Conservation (phyloP, 2,329 filamentous ascomycete genomes). For the Aspergillus ruber region DNA sequence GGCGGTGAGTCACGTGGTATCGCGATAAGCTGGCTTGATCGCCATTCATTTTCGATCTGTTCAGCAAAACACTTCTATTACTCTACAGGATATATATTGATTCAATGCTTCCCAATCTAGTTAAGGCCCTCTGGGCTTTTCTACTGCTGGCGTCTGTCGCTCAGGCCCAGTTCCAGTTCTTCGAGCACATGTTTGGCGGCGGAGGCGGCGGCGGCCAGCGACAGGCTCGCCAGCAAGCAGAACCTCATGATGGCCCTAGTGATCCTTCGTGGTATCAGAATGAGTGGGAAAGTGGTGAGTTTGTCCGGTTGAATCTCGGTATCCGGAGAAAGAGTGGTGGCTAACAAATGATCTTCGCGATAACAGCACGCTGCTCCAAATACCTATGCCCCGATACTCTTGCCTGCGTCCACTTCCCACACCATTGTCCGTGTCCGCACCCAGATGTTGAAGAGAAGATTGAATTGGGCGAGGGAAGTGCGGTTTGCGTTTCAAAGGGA, state of each 20-base stretch:
- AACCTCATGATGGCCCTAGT: conserved; percentile 70
- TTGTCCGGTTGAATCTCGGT: not conserved
- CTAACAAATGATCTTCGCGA: conserved; percentile 10
- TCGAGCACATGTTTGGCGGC: conserved; percentile 90
- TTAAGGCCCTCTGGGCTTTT: conserved; percentile 37
- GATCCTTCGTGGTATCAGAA: conserved; percentile 75
- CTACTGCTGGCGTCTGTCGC: conserved; percentile 55
- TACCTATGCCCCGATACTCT: conserved; percentile 94
- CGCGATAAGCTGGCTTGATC: conserved; percentile 26
- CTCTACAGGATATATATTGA: not conserved
- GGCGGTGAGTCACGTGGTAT: conserved; percentile 19
- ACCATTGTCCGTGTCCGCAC: conserved; percentile 92
- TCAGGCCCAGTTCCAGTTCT: conserved; percentile 88
- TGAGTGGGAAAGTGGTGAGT: conserved; percentile 48
- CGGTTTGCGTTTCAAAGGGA: conserved; percentile 43
- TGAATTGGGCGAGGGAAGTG: conserved; percentile 47
- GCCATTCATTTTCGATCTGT: not conserved
- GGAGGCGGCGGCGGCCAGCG: conserved; percentile 26
- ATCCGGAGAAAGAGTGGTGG: conserved; percentile 10
- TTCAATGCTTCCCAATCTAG: conserved; percentile 21
- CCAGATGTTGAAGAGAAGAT: conserved; percentile 70
- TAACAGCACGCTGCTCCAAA: conserved; percentile 72
- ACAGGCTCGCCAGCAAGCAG: conserved; percentile 52
- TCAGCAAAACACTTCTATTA: not conserved
- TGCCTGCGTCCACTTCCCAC: conserved; percentile 90